phyloP scores from a whole-genome alignment of 1,139 yeast genomes.

The Saccharomyces hybrid region DNA sequence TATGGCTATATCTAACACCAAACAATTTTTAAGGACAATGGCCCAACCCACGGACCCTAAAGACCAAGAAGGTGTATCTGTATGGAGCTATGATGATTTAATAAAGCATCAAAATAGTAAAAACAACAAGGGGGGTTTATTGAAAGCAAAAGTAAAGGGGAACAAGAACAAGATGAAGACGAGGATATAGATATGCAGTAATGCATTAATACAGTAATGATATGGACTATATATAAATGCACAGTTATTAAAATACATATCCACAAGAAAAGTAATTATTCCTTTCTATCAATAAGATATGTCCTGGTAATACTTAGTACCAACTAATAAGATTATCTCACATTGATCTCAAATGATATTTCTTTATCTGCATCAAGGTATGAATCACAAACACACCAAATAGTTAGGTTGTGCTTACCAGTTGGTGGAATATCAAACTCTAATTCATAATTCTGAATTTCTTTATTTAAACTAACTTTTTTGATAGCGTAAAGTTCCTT shows the following conservation, averaged over 20 bases:
- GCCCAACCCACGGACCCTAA: conserved; percentile 90
- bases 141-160: neutral
- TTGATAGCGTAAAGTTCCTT: conserved; percentile 69
- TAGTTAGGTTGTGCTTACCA: conserved; percentile 54
- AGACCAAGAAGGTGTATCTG: conserved; percentile 91
- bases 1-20: conserved; percentile 94
- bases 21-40: conserved; percentile 81
- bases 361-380: conserved; percentile 89
- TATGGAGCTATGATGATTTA: conserved; percentile 77
- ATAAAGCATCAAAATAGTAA: conserved; percentile 45
- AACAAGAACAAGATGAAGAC: conserved; percentile 11
- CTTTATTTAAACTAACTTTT: conserved; percentile 49
- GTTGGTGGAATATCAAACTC: conserved; percentile 51
- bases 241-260: neutral
- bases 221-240: neutral
- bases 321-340: conserved; percentile 19
- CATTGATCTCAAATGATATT: conserved; percentile 45
- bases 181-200: conserved; percentile 15
- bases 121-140: conserved; percentile 11
- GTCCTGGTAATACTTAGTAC: neutral
- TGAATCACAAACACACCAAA: conserved; percentile 89
- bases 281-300: neutral
- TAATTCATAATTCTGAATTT: conserved; percentile 46
- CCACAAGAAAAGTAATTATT: neutral
- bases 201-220: neutral